Evolutionary conservation across 345 rosid species (phyloP).

Genomic region (Acer saccharum): DNA sequence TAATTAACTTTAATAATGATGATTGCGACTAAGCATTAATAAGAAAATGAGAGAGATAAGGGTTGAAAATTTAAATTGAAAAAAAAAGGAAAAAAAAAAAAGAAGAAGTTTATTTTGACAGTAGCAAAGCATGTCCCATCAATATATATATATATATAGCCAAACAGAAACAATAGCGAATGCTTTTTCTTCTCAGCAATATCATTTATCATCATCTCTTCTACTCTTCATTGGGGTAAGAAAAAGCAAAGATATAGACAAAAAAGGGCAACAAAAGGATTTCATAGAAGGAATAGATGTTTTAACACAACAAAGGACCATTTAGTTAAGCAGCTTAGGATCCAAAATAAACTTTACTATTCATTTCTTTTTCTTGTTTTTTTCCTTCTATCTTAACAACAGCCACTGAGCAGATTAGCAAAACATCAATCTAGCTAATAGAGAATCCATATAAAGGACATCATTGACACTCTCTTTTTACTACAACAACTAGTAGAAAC

Average conservation of each 20-base stretch:
- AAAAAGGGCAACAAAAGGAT: neutral
- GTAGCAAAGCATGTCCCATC: conserved; percentile 25
- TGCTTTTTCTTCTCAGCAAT: neutral
- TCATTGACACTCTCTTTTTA: neutral
- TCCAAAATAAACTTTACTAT: neutral
- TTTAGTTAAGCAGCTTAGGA: neutral
- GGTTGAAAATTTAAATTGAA: neutral
- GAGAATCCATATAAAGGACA: neutral
- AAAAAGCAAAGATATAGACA: neutral
- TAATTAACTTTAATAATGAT: neutral
- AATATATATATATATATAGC: neutral
- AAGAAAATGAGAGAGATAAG: neutral
- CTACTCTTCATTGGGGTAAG: neutral
- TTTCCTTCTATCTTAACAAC: too few relatives aligned
- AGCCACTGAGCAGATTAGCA: neutral
- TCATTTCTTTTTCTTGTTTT: too few relatives aligned
- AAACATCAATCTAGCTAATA: neutral
- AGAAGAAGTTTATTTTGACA: neutral
- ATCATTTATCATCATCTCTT: neutral
- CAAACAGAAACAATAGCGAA: neutral
- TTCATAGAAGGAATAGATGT: neutral
- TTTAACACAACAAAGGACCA: neutral
- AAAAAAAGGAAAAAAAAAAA: too few relatives aligned
- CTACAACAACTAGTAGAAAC: neutral
- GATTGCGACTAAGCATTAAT: neutral